phyloP scores from a whole-genome alignment of 1,139 yeast species.

The Ashbya aceris region DNA sequence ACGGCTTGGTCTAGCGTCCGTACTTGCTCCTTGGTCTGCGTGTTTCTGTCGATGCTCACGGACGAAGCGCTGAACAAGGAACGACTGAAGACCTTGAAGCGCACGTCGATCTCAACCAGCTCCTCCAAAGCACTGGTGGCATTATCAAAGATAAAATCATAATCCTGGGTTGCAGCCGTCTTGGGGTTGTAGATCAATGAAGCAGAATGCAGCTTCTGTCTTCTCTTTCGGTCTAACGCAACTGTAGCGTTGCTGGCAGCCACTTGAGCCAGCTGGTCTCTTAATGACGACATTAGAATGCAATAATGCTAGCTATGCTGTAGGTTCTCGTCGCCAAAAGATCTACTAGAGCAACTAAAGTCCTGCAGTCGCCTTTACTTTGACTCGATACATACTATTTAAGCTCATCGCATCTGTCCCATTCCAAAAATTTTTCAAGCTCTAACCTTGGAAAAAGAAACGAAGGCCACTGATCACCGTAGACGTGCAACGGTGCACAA shows the following conservation, averaged over 20 bases:
- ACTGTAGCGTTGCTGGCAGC: constrained; percentile 59
- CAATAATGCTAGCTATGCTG: not conserved
- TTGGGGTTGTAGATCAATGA: constrained; percentile 81
- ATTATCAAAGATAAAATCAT: constrained; percentile 64
- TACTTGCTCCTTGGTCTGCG: constrained; percentile 68
- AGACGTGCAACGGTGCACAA: too few species aligned
- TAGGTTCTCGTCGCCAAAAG: too few species aligned
- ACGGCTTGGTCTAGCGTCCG: constrained; percentile 67
- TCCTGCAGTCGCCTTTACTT: too few species aligned
- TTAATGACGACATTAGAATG: constrained; percentile 43
- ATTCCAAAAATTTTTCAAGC: too few species aligned
- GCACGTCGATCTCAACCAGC: constrained; percentile 58
- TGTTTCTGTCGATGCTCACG: constrained; percentile 66
- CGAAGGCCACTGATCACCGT: too few species aligned
- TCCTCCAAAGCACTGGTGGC: constrained; percentile 74
- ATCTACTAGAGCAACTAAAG: too few species aligned
- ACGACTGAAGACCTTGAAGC: constrained; percentile 58
- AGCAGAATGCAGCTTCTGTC: constrained; percentile 80
- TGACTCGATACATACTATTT: too few species aligned
- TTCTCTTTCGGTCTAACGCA: constrained; percentile 75
- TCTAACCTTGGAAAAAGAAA: too few species aligned
- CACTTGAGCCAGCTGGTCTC: constrained; percentile 71
- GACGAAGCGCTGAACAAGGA: constrained; percentile 80
- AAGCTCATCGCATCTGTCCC: too few species aligned
- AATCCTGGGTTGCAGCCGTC: constrained; percentile 89